Evolutionary conservation across 2,329 filamentous ascomycete genomes (phyloP), one percentile per base, ranked within the genome.

Genomic region (Aspergillus carbonarius): DNA sequence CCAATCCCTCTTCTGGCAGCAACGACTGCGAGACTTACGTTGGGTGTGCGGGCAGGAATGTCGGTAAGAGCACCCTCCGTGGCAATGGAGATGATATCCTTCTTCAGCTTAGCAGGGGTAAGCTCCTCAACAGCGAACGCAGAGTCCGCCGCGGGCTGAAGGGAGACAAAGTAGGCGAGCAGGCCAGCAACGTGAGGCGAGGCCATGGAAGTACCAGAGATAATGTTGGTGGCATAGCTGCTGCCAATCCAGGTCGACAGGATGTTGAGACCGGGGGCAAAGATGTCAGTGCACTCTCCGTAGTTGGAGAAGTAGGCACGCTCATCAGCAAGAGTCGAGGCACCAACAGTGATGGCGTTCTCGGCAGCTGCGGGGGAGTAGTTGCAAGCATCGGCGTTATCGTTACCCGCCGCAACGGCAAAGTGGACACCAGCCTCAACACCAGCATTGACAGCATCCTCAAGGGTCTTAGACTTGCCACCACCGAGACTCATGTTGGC

Each of bases 301-400:
- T 88, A 98, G 90, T 99, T 99, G 87, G 96, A 99, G 88, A 99
- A 99, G 87, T 98, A 99, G 66, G 95, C 95, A 80, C 95, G 93
- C 84, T 92, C 91, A 75, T 99, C 95, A 72, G 89, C 87, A 60
- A 99, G 86, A 68, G 91, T 95, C 47, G 92, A 96, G 67, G 95
- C 95, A 79, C 93, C 96, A 64, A 99, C 95, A 59, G 95, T 99
- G 76, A 99, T 87, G 67, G 95, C 93, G 73, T 96, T 92, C 71
- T 86, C 83, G 69, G 96, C 92, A 64, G 93, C 91, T 72, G 95
- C 96, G 60, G 95, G 95, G 40, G 95, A 99, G 86, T 98, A 99
- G 84, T 95, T 96, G 89, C 95, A 99, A 59, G 96, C 95, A 80
- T 99, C 93, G 65, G 93, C 92, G 74, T 99, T 98, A 81, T 99